Conservation (phyloP, 345 rosid genomes). For the Syzygium oleosum region DNA sequence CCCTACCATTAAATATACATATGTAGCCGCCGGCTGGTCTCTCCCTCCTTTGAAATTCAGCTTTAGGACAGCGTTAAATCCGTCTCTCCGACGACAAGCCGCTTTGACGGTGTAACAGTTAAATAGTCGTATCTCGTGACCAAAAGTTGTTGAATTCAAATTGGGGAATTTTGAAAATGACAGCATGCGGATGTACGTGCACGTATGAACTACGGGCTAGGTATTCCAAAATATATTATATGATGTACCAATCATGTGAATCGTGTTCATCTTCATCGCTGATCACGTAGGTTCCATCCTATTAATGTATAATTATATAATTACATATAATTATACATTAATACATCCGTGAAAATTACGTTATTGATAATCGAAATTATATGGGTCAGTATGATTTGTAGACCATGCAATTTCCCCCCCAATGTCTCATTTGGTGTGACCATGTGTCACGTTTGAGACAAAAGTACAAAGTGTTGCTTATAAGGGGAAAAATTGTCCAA, state of each 20-base stretch:
- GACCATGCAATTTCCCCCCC: not conserved
- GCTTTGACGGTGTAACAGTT: not conserved
- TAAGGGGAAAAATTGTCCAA: too few relatives aligned
- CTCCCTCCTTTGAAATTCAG: not conserved
- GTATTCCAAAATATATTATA: fast-evolving
- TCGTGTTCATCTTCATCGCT: not conserved
- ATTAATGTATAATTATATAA: too few relatives aligned
- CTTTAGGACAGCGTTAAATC: not conserved
- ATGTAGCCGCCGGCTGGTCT: not conserved
- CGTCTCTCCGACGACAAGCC: not conserved
- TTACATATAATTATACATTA: too few relatives aligned
- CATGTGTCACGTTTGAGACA: fast-evolving
- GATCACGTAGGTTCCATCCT: not conserved
- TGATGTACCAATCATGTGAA: not conserved
- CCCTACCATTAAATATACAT: not conserved
- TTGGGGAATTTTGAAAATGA: not conserved
- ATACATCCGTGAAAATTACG: not conserved
- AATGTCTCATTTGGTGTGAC: not conserved
- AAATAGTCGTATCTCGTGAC: not conserved
- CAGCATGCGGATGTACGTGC: not conserved
- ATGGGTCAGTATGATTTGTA: not conserved
- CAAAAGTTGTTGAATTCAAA: not conserved
- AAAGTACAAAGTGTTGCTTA: not conserved
- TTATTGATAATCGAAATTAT: not conserved
- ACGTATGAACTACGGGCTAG: not conserved